These are phyloP conservation scores for Chalaropsis ovoidea DNA, from an alignment of 2,329 filamentous ascomycete genomes.

Conservation along the genomic window DNA sequence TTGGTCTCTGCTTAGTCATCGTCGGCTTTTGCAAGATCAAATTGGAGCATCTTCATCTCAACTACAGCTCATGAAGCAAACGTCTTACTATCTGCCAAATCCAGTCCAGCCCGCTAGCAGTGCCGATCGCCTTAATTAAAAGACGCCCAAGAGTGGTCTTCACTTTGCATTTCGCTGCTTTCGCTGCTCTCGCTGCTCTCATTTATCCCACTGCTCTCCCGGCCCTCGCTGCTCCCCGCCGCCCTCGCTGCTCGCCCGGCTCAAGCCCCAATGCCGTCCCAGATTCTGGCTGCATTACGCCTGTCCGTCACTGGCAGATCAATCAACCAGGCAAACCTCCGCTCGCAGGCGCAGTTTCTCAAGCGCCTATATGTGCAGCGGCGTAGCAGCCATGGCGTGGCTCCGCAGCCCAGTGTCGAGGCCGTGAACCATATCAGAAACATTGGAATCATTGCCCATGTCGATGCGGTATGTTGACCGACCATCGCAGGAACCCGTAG, in stretches of 20 bases:
- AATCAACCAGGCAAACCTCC: not conserved
- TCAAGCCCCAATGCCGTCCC: constrained; percentile 14
- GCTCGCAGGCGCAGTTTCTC: constrained; percentile 6
- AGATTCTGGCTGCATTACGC: not conserved
- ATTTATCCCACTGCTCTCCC: too few relatives aligned
- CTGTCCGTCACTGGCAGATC: constrained; percentile 9
- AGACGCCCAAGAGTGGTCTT: too few relatives aligned
- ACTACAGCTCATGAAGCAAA: not conserved
- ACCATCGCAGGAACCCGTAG: not conserved
- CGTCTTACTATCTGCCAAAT: not conserved
- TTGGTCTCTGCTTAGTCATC: not conserved
- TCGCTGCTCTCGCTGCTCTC: too few relatives aligned
- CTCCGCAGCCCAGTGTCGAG: not conserved
- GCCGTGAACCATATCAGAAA: constrained; percentile 52
- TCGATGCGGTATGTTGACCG: constrained; percentile 60
- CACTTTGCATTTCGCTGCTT: too few relatives aligned
- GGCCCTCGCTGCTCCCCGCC: not conserved
- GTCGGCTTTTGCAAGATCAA: not conserved
- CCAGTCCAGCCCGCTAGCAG: not conserved
- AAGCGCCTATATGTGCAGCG: constrained; percentile 13
- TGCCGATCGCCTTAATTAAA: too few relatives aligned
- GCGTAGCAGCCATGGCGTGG: constrained; percentile 11
- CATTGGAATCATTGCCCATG: constrained; percentile 97
- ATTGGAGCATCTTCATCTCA: not conserved
- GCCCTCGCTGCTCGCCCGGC: not conserved